Base-by-base conservation (phyloP, 2,329 filamentous ascomycete genomes). In the Fusarium sp. region DNA sequence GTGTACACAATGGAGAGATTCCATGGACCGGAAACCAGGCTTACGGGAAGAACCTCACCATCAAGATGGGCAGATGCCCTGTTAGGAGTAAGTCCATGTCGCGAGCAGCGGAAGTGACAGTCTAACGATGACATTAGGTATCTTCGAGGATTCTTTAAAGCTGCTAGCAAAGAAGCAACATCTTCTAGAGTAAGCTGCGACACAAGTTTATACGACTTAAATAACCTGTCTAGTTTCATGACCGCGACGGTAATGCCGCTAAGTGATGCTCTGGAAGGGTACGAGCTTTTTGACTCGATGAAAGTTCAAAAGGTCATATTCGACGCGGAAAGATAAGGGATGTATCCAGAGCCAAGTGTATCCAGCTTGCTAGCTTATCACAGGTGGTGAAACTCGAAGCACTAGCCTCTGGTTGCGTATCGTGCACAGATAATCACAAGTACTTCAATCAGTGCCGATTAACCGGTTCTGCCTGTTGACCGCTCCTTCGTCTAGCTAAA, bases 61-160 rank as follows among this genome's bases (percentile, higher is more conserved):
- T 93, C 26, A 90, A 92, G 79, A 93, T 93, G 89, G 92, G 92
- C 12, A 85, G 92, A 70, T 94, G 91, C 77, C 92, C 92, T 2
- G 91, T 94, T 22, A 85, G 91, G 63, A 73, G 74, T 73, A 62
- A 20, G 71, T 91, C 6, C 14, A 15, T 0, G n/a, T 20, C n/a
- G 4, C 32, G 9, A 24, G 6, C 4, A 24, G 3, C 9, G 3
- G 10, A 2, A n/a, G 6, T 24, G 11, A 2, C 10, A 10, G 15
- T n/a, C 24, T 66, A 22, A 88, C n/a, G 3, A 8, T 15, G 47
- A 92, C 15, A 18, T 4, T 2, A 68, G 64, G 68, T 17, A 68
- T 74, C 13, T 75, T 77, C 6, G 26, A 42, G 3, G 15, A 70
- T 2, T 50, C 69, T 4, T 26, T 70, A 8, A 38, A 70, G 8